Evolutionary conservation across 768 basidiomycete species (phyloP), one percentile per base, ranked within the genome.

Genomic region (Leccinum aurantiacum): DNA sequence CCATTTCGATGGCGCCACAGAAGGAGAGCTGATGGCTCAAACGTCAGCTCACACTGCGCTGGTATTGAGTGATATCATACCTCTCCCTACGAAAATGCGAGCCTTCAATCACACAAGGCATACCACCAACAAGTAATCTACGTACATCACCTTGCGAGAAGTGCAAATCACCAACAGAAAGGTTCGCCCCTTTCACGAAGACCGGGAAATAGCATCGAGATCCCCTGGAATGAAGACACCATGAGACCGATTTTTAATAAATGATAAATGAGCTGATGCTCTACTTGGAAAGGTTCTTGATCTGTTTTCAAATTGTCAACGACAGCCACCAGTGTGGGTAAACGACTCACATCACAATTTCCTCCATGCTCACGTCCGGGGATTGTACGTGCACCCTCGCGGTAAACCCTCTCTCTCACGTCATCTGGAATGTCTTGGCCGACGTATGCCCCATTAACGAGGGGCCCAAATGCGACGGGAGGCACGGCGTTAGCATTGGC

Each of bases 321-420:
- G 13, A 47, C 3, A 38, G 29, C 8, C 7, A 47, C 13, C 15
- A 5, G 7, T 35, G 6, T 0, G 6, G 31, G 19, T 6, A 19
- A 35, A 44, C 44, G 25, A 50, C 62, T 77, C 79, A 83, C 88
- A 74, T 89, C 87, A 66, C 87, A 89, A 60, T 89, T 89, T 29
- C 90, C 90, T 17, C 90, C 89, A 69, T 91, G 88, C 69, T 92
- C 89, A n/a, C 90, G 71, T 14, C 86, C 88, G 7, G 90, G 90
- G 47, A 89, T 77, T 0, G 90, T 91, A 61, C 90, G 78, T 41
- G 89, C 89, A 22, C 90, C 90, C 63, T 92, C 88, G 31, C 65
- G 68, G 11, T 77, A 76, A 58, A 92, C 83, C 77, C 82, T 86
- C 61, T 78, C 76, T 53, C 69, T 67, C 3, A 87, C 68, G 4